These are phyloP conservation scores for Haplosporangium gracile DNA, from an alignment of 192 early-diverging fungal species.

Conservation along the genomic window DNA sequence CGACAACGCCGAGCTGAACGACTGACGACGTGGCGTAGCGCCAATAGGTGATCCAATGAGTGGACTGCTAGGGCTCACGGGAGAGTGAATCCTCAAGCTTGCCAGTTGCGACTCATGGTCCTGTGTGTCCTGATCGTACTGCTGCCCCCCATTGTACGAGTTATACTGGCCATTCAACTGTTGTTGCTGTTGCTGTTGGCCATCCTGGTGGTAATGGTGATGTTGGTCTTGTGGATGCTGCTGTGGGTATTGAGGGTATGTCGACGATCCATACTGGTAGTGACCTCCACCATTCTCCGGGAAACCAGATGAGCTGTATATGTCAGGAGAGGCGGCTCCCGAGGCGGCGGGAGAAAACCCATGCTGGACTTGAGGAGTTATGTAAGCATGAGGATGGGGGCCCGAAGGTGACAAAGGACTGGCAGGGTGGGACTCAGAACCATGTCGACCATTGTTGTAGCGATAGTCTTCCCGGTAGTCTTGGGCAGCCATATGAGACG, in stretches of 20 bases:
- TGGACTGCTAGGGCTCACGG: slow-evolving; percentile 33
- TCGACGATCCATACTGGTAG: slow-evolving; percentile 31
- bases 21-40: slow-evolving; percentile 33
- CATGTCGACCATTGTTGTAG: slow-evolving; percentile 27
- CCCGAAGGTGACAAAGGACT: slow-evolving; percentile 40
- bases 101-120: slow-evolving; percentile 52
- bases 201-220: slow-evolving; percentile 6
- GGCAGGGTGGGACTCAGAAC: slow-evolving; percentile 34
- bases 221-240: slow-evolving; percentile 25
- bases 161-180: slow-evolving; percentile 13
- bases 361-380: slow-evolving; percentile 39
- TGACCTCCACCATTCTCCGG: slow-evolving; percentile 21
- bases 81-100: slow-evolving; percentile 40
- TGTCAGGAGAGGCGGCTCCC: slow-evolving; percentile 37
- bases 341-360: slow-evolving; percentile 39
- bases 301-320: slow-evolving; percentile 46
- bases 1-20: slow-evolving; percentile 42
- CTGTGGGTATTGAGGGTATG: slow-evolving; percentile 42
- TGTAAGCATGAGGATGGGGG: slow-evolving; percentile 18
- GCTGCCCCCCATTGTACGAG: slow-evolving; percentile 13
- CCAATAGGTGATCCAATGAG: neutral
- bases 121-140: slow-evolving; percentile 21
- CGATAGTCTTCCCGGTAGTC: slow-evolving; percentile 1
- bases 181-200: slow-evolving; percentile 18
- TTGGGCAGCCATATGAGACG: slow-evolving; percentile 47